Evolutionary conservation across 2,329 filamentous ascomycete species (phyloP).

Genomic region (Fonsecaea pugnacius): DNA sequence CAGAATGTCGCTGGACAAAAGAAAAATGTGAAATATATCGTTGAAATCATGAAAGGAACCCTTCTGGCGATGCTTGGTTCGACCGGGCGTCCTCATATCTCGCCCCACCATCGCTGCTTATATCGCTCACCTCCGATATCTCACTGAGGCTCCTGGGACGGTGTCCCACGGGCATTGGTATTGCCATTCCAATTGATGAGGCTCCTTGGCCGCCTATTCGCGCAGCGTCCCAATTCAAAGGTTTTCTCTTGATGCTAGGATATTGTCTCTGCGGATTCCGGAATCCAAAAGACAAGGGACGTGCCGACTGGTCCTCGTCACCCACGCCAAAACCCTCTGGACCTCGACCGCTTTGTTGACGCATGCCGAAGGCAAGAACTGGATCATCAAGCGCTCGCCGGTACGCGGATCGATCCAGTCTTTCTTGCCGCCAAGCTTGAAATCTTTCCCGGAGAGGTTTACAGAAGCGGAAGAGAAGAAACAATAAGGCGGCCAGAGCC

Average conservation of each 20-base stretch:
- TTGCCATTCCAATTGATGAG: slow-evolving; percentile 29
- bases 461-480: slow-evolving; percentile 29
- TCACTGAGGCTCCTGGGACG: slow-evolving; percentile 15
- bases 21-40: not conserved
- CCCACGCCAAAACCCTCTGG: slow-evolving; percentile 13
- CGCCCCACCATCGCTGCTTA: slow-evolving; percentile 7
- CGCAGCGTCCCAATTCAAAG: slow-evolving; percentile 25
- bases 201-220: slow-evolving; percentile 14
- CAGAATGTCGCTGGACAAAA: not conserved
- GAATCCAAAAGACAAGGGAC: slow-evolving; percentile 32
- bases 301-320: slow-evolving; percentile 21
- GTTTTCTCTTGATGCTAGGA: slow-evolving; percentile 25
- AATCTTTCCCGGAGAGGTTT: slow-evolving; percentile 24
- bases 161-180: slow-evolving; percentile 20
- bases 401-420: slow-evolving; percentile 31
- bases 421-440: slow-evolving; percentile 22
- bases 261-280: slow-evolving; percentile 13
- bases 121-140: slow-evolving; percentile 12
- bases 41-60: slow-evolving; percentile 11
- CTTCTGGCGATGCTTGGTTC: slow-evolving; percentile 7
- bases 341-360: slow-evolving; percentile 8
- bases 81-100: slow-evolving; percentile 23
- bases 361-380: slow-evolving; percentile 23
- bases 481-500: slow-evolving; percentile 22
- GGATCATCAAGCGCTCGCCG: slow-evolving; percentile 32